Conservation (phyloP, 768 basidiomycete genomes). For the Trametes elegans region DNA sequence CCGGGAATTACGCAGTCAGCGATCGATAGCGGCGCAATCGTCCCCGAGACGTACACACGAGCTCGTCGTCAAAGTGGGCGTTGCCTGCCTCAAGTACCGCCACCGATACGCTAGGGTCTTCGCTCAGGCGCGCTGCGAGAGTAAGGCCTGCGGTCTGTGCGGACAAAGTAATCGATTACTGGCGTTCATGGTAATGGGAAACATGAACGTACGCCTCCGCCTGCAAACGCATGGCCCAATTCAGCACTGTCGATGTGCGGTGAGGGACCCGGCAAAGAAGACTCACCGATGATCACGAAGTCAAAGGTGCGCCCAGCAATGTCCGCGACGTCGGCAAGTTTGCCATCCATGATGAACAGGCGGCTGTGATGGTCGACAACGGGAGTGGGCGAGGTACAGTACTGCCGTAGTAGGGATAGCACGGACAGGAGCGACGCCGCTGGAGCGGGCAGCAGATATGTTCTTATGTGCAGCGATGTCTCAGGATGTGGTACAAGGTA, state of each 20-base stretch:
- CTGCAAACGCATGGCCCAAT: constrained; percentile 4
- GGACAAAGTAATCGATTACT: neutral
- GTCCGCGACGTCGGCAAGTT: constrained; percentile 16
- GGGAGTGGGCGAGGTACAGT: no score
- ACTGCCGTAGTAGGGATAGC: no score
- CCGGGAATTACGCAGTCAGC: neutral
- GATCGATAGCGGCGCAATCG: no score
- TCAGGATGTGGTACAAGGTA: no score
- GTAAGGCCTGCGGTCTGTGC: constrained; percentile 37
- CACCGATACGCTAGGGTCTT: constrained; percentile 34
- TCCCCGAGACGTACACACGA: constrained; percentile 19
- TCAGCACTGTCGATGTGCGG: neutral
- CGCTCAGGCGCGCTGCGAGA: constrained; percentile 38
- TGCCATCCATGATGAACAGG: constrained; percentile 9
- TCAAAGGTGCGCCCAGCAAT: constrained; percentile 21
- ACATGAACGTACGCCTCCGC: constrained; percentile 19
- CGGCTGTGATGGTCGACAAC: no score
- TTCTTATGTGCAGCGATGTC: no score
- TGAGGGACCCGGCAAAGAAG: no score
- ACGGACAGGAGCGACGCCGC: no score
- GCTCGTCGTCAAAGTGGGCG: constrained; percentile 6
- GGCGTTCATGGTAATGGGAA: neutral
- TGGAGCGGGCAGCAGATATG: no score
- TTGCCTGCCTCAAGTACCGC: constrained; percentile 34
- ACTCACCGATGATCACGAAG: constrained; percentile 22